Conservation (phyloP, 2,329 filamentous ascomycete genomes). For the Ceratocystis eucalypticola region DNA sequence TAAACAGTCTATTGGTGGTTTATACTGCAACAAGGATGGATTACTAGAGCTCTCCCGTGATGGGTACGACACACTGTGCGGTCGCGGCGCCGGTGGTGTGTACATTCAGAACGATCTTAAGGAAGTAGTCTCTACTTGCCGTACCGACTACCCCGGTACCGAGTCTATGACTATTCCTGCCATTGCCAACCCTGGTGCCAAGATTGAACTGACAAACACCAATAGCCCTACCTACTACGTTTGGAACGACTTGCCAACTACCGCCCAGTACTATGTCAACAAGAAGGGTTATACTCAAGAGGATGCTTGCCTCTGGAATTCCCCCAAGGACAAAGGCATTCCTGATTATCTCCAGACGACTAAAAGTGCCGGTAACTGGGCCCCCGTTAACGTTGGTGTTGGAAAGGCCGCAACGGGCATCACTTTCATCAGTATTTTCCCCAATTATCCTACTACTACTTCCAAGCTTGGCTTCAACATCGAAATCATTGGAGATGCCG, state of each 20-base stretch:
- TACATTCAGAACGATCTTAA: constrained; percentile 61
- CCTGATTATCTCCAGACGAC: no score
- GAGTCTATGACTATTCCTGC: constrained; percentile 79
- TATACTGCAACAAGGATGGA: constrained; percentile 61
- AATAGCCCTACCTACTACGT: constrained; percentile 58
- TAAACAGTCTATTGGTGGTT: constrained; percentile 75
- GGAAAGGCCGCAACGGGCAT: constrained; percentile 50
- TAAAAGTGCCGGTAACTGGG: constrained; percentile 59
- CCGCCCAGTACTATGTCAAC: constrained; percentile 96
- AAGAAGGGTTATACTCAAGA: constrained; percentile 60
- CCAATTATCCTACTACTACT: constrained; percentile 62
- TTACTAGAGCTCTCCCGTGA: constrained; percentile 66
- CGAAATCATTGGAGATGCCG: constrained; percentile 54
- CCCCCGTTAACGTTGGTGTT: constrained; percentile 74
- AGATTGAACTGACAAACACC: constrained; percentile 59
- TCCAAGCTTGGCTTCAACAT: constrained; percentile 66
- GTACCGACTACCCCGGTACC: constrained; percentile 89
- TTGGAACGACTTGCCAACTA: constrained; percentile 62
- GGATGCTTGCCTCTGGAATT: constrained; percentile 64
- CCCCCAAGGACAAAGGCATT: constrained; percentile 29
- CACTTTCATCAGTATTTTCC: constrained; percentile 74
- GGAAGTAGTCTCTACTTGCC: constrained; percentile 61
- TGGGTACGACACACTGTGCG: constrained; percentile 57
- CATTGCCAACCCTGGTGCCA: constrained; percentile 44
- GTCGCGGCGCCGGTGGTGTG: constrained; percentile 55